Evolutionary conservation across 371 early-diverging fungal species (phyloP).

Genomic region (Funneliformis caledonium): DNA sequence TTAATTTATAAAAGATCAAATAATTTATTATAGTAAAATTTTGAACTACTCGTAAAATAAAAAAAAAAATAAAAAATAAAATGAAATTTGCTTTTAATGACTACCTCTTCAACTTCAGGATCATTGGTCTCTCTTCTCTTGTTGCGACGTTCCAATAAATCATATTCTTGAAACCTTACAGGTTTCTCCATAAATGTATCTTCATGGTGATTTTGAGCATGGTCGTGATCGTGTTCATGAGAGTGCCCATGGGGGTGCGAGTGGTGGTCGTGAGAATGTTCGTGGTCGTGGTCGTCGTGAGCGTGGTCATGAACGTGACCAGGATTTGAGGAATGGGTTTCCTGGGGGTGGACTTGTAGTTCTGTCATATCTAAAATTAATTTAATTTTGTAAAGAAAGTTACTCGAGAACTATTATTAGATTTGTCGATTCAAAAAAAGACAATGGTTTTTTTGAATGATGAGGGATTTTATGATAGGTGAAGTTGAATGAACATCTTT

Average conservation of each 20-base stretch:
- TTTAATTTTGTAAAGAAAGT: neutral
- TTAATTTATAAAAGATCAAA: neutral
- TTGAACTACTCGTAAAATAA: neutral
- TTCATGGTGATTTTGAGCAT: slow-evolving; percentile 4
- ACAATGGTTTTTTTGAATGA: too few relatives aligned
- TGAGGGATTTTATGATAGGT: neutral
- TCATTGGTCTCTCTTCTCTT: slow-evolving; percentile 61
- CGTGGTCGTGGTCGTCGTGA: slow-evolving; percentile 41
- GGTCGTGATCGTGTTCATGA: slow-evolving; percentile 23
- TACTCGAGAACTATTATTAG: neutral
- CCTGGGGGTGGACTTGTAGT: neutral
- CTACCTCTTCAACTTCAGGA: slow-evolving; percentile 57
- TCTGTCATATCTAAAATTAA: neutral
- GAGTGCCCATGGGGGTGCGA: neutral
- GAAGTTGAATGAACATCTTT: neutral
- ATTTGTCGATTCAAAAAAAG: neutral
- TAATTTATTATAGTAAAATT: neutral
- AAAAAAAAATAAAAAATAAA: neutral
- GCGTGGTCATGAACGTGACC: neutral
- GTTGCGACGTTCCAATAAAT: slow-evolving; percentile 63
- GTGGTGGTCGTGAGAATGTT: slow-evolving; percentile 41
- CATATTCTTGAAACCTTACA: slow-evolving; percentile 59
- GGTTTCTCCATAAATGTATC: slow-evolving; percentile 19
- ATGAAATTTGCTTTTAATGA: neutral
- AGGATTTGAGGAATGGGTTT: neutral